Conservation (phyloP, 2,329 filamentous ascomycete genomes). For the Xylaria sp. region DNA sequence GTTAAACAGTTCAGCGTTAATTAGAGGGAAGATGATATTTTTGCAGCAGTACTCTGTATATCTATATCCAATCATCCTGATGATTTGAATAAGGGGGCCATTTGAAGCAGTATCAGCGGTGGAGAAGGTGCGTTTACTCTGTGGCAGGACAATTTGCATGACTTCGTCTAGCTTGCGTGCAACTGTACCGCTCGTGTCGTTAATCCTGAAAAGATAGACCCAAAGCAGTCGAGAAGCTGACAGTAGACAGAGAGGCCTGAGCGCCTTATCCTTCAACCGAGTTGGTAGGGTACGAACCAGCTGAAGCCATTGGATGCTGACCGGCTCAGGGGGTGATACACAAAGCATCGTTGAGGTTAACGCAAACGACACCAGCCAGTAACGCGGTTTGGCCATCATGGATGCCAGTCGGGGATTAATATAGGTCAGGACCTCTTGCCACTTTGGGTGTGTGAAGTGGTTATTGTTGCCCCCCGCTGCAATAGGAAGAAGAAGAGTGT, state of each 20-base stretch:
- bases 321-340: slow-evolving; percentile 82
- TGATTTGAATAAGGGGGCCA: slow-evolving; percentile 90
- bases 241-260: slow-evolving; percentile 80
- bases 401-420: slow-evolving; percentile 80
- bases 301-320: slow-evolving; percentile 85
- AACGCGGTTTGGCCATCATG: slow-evolving; percentile 88
- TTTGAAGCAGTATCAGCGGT: slow-evolving; percentile 83
- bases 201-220: slow-evolving; percentile 89
- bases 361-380: slow-evolving; percentile 90
- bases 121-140: slow-evolving; percentile 78
- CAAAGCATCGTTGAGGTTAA: slow-evolving; percentile 87
- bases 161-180: slow-evolving; percentile 88
- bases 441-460: slow-evolving; percentile 80
- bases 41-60: slow-evolving; percentile 93
- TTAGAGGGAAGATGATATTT: slow-evolving; percentile 89
- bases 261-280: slow-evolving; percentile 81
- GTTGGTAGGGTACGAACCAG: slow-evolving; percentile 78
- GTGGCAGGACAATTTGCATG: slow-evolving; percentile 80
- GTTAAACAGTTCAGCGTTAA: slow-evolving; percentile 89
- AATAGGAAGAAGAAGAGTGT: slow-evolving; percentile 83
- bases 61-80: slow-evolving; percentile 92
- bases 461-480: slow-evolving; percentile 77
- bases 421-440: slow-evolving; percentile 82
- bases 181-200: slow-evolving; percentile 70
- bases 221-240: slow-evolving; percentile 89